These are phyloP conservation scores for Pseudocercospora fuligena DNA, from an alignment of 2,329 filamentous ascomycete species.

Conservation along the genomic window DNA sequence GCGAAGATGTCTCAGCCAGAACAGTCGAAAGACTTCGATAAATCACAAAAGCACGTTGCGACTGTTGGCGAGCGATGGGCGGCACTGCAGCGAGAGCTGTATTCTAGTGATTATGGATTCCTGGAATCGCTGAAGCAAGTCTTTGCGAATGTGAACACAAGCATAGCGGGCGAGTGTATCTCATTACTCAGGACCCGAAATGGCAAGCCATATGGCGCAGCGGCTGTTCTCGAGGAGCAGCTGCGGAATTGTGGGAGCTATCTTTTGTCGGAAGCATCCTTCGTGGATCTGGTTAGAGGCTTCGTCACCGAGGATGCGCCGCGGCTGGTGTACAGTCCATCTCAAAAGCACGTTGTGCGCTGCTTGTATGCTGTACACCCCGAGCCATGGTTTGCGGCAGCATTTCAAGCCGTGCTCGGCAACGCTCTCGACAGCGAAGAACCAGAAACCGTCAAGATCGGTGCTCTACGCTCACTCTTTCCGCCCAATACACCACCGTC, in stretches of 20 bases:
- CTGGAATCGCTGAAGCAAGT: slow-evolving; percentile 27
- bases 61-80: slow-evolving; percentile 69
- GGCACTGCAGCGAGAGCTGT: slow-evolving; percentile 55
- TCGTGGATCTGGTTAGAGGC: slow-evolving; percentile 46
- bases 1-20: slow-evolving; percentile 80
- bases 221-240: slow-evolving; percentile 61
- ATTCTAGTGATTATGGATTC: slow-evolving; percentile 36
- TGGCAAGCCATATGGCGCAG: slow-evolving; percentile 70
- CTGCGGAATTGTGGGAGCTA: slow-evolving; percentile 51
- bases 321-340: slow-evolving; percentile 69
- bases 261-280: slow-evolving; percentile 46
- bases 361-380: slow-evolving; percentile 60
- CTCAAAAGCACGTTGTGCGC: slow-evolving; percentile 68
- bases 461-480: slow-evolving; percentile 36
- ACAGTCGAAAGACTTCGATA: slow-evolving; percentile 75
- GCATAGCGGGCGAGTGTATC: slow-evolving; percentile 56
- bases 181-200: slow-evolving; percentile 58
- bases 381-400: slow-evolving; percentile 41
- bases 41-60: slow-evolving; percentile 72
- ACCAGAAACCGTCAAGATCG: slow-evolving; percentile 24
- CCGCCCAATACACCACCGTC: slow-evolving; percentile 43
- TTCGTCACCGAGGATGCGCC: slow-evolving; percentile 64
- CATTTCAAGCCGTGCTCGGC: slow-evolving; percentile 31
- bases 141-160: slow-evolving; percentile 45
- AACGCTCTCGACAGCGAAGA: slow-evolving; percentile 30